These are phyloP conservation scores for Penicillium diatomitis DNA, from an alignment of 495 filamentous ascomycete genomes.

Conservation along the genomic window DNA sequence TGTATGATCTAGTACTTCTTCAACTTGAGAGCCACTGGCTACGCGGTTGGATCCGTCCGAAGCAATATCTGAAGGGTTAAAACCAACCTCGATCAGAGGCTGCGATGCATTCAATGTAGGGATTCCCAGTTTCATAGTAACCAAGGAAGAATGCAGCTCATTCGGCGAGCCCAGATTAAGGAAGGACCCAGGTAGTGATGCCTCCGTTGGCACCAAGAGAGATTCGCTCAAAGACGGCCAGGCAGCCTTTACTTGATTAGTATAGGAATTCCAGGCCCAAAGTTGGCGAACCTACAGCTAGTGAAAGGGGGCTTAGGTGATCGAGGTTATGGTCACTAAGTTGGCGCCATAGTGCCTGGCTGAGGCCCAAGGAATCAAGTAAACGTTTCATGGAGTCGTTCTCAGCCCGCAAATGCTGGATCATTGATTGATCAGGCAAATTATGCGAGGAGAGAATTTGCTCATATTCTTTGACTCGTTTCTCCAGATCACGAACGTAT, in stretches of 20 bases:
- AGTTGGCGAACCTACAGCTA: background rate
- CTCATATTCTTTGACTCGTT: background rate
- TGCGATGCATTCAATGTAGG: background rate
- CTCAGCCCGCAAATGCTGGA: background rate
- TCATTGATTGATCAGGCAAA: background rate
- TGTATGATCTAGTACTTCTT: background rate
- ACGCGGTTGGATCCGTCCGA: background rate
- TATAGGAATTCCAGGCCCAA: background rate
- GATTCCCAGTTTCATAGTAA: background rate
- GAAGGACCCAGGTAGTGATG: background rate
- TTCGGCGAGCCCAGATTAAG: background rate
- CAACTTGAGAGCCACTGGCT: background rate
- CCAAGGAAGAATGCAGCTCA: background rate
- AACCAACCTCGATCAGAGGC: background rate
- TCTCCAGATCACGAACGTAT: conserved; percentile 56
- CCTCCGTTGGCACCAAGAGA: background rate
- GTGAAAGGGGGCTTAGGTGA: background rate
- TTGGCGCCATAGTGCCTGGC: background rate
- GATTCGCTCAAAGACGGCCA: background rate
- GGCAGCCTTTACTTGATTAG: background rate
- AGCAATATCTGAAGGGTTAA: background rate
- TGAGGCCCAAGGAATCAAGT: background rate
- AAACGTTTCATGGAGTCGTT: background rate
- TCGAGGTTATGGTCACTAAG: background rate
- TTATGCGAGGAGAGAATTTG: background rate